Percentiles rank a stretch among this genome's conserved stretches.
Evolutionary conservation across 2,329 filamentous ascomycete species (phyloP).

Genomic region (Ascocoryne sarcoides): DNA sequence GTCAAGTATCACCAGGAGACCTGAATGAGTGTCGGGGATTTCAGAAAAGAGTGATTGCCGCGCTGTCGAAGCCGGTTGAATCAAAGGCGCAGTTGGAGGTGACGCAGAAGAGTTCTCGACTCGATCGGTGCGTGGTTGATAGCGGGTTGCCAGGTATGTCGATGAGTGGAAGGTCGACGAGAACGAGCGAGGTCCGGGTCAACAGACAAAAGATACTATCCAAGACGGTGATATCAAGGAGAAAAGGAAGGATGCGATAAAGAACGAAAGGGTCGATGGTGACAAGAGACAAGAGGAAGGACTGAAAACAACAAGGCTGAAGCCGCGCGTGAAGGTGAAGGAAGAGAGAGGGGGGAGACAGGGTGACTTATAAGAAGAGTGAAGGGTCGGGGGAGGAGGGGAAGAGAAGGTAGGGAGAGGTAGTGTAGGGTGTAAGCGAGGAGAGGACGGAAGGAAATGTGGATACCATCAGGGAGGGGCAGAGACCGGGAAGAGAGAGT

Average conservation of each 20-base stretch:
- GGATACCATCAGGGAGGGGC: too few relatives aligned
- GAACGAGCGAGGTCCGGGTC: constrained; percentile 19
- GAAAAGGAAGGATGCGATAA: background rate
- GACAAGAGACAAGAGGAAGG: background rate
- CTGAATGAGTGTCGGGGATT: constrained; percentile 11
- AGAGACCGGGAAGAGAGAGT: too few relatives aligned
- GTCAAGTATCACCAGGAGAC: constrained; percentile 18
- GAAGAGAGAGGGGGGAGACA: background rate
- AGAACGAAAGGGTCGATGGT: background rate
- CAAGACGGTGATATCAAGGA: constrained; percentile 2
- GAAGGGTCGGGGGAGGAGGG: background rate
- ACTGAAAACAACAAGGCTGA: background rate
- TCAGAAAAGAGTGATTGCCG: constrained; percentile 6
- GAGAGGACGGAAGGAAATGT: too few relatives aligned
- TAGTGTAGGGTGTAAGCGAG: too few relatives aligned
- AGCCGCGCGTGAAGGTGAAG: background rate
- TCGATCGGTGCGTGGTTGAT: constrained; percentile 13
- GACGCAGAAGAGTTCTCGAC: constrained; percentile 22
- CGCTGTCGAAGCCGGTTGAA: constrained; percentile 21
- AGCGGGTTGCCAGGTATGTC: constrained; percentile 17
- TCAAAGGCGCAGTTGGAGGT: constrained; percentile 7
- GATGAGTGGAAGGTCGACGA: constrained; percentile 15
- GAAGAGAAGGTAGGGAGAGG: background rate
- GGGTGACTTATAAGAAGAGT: background rate
- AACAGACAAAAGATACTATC: constrained; percentile 3